Evolutionary conservation across 2,329 filamentous ascomycete species (phyloP), one percentile per base, ranked within the genome.

Genomic region (Pseudocercospora macadamiae): DNA sequence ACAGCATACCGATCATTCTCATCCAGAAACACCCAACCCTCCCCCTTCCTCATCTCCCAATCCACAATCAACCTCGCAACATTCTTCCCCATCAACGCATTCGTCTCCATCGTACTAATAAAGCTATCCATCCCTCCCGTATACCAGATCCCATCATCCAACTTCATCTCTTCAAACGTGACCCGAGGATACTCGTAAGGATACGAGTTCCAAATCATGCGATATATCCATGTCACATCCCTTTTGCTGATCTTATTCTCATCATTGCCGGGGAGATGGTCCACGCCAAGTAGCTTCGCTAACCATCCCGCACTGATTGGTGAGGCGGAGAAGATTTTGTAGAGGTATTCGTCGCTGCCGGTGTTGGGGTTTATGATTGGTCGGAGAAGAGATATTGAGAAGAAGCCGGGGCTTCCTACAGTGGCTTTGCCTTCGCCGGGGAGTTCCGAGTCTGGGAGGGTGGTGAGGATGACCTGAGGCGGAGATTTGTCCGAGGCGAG

Each of bases 21-120:
- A 36, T 26, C 53, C 28, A 19, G 3, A 10, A 36, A 16, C 42
- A 55, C 19, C 39, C 53, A 30, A 34, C 34, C 51, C 14, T 48
- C 53, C 10, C 30, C 42, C 7, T 19, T 19, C 10, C 39, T 18
- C 42, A 55, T 26, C 42, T 19, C 32, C 45, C 19, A 49, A 52
- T 93, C 84, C 0, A 86, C 80, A 45, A 93, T 80, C 54, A 95
- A 76, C 63, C 81, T 82, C 7, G 90, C 91, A 18, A 95, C 87
- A 70, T 95, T 95, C 83, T 84, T 91, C 0, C 95, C 95, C 86
- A 95, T 95, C 66, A 97, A 75, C 1, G 91, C 89, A 73, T 88
- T 96, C 5, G 95, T 97, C 80, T 99, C 95, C 95, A 99, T 97
- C 0, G 92, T 96, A 8, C 89, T 95, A 66, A 97, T 96, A 73